Base-by-base conservation (phyloP, 1,284 basidiomycete species). In the Rhodotorula sp. region DNA sequence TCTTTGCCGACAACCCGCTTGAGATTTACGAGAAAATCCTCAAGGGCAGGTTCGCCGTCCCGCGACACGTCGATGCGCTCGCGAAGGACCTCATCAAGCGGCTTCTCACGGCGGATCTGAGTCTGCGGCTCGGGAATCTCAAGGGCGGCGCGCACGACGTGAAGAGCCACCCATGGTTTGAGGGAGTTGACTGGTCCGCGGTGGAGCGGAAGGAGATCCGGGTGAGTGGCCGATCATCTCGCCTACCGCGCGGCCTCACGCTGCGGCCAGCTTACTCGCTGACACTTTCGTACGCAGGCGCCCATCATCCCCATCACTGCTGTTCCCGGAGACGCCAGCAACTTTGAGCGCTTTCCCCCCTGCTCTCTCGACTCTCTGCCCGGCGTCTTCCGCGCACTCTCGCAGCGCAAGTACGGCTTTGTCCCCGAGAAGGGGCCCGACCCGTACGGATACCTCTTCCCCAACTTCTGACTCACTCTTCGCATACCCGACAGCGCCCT, bases 11-110 rank as follows among this genome's bases (percentile, higher is more conserved):
- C 58, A 76, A 70, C 39, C 77, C 77, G 9, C 68, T 75, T 67
- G 75, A 73, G 51, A 76, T 76, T 60, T 77, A 79, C 70, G 78
- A 78, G 61, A 76, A 76, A 59, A 78, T 79, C 59, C 69, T 78
- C 44, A 55, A 66, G 13, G 73, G 71, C 44, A 71, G 68, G 57
- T 74, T 78, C 47, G 57, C 48, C n/a, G 76, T 78, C 30, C 77
- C 77, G 39, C 51, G 55, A 1, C 66, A 71, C 32, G 65, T 78
- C 32, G 76, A 77, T 64, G 70, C 66, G 34, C 71, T 74, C 34
- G 77, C 78, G 34, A 68, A 70, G 59, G 76, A 78, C 67, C 70
- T 78, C 8, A 77, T 78, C 29, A 59, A 62, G 30, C 62, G 71
- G 7, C 64, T 79, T 10, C 60, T 79, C 29, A 76, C 70, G 10